Evolutionary conservation across 2,329 filamentous ascomycete genomes (phyloP), one percentile per base, ranked within the genome.

Genomic region (Botrytis cinerea): DNA sequence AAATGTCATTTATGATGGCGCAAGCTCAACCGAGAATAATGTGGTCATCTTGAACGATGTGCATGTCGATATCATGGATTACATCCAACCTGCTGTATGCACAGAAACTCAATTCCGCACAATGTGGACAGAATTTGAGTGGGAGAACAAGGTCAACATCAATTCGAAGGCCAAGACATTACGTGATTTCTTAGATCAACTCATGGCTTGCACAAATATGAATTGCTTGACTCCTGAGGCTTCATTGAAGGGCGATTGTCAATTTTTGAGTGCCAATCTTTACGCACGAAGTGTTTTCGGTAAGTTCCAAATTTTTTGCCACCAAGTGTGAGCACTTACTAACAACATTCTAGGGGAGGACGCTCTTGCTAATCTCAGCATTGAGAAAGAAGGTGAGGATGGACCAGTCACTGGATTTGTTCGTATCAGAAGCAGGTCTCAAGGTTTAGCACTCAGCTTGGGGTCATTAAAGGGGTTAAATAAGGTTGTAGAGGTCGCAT

Each of bases 41-140:
- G 96, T 99, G 14, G 96, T 99, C 72, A 99, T 99, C 78, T 88
- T 99, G 71, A 98, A 98, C 81, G 96, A 99, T 82, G 90, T 99
- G 45, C 96, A 99, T 80, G 95, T 98, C 73, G 96, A 99, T 81
- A 98, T 99, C 77, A 99, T 99, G 96, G 96, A 99, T 84, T 99
- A 99, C 85, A 99, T 99, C 80, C 95, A 98, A 82, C 96, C 96
- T 1, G 95, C 95, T 10, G 91, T 94, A 25, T 99, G 96, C 87
- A 96, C 94, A 7, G 96, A 99, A 86, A 98, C 95, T 18, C 94
- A 98, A 81, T 99, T 99, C 91, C 90, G 96, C 74, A 97, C 94
- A n/a, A 99, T 99, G 96, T 99, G 96, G 96, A 99, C 96, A 54
- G 96, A 99, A 82, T 99, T 99, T 78, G 96, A 99, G 82, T 99